A percentile compares a stretch with the other conserved stretches of the same genome.
phyloP scores from a whole-genome alignment of 805 yeast species.

The Kodamaea kakaduensis region DNA sequence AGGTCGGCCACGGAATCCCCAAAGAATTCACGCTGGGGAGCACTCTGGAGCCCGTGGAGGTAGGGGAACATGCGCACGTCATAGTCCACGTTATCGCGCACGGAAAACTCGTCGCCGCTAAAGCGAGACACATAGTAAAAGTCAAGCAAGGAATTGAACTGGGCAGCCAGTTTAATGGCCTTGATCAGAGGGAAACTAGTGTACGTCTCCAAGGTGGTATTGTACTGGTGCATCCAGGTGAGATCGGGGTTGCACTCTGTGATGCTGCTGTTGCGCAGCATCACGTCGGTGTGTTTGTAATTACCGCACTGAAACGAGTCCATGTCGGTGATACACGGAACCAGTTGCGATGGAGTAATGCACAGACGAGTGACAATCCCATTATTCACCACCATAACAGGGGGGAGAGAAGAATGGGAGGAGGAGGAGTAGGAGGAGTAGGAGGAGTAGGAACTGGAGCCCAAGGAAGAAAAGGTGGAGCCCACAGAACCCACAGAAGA shows the following conservation, averaged over 20 bases:
- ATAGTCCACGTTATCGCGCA: slow-evolving; percentile 1
- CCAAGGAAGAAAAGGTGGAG: too few relatives aligned
- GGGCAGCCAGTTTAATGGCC: slow-evolving; percentile 7
- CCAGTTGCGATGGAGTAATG: slow-evolving; percentile 10
- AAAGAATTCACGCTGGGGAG: slow-evolving; percentile 25
- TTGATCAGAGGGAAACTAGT: slow-evolving; percentile 10
- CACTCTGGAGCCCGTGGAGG: slow-evolving; percentile 29
- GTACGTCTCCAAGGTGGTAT: slow-evolving; percentile 9
- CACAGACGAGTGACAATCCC: slow-evolving; percentile 15
- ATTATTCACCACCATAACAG: slow-evolving; percentile 9
- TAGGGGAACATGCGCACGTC: slow-evolving; percentile 27
- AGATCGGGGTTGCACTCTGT: slow-evolving; percentile 9
- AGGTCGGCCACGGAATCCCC: slow-evolving; percentile 15
- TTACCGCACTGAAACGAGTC: slow-evolving; percentile 7
- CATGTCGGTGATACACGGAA: slow-evolving; percentile 10
- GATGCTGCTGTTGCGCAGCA: slow-evolving; percentile 6
- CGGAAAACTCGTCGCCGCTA: slow-evolving; percentile 1
- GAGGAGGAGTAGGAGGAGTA: too few relatives aligned
- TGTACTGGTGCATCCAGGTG: slow-evolving; percentile 11
- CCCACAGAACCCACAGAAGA: too few relatives aligned
- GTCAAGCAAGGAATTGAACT: slow-evolving; percentile 8
- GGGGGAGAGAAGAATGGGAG: too few relatives aligned
- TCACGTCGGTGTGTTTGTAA: slow-evolving; percentile 3
- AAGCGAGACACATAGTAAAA: slow-evolving; percentile 10
- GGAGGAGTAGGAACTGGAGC: too few relatives aligned